Base-by-base conservation (phyloP, 1,284 basidiomycete species). In the Cystobasidium pallidum region DNA sequence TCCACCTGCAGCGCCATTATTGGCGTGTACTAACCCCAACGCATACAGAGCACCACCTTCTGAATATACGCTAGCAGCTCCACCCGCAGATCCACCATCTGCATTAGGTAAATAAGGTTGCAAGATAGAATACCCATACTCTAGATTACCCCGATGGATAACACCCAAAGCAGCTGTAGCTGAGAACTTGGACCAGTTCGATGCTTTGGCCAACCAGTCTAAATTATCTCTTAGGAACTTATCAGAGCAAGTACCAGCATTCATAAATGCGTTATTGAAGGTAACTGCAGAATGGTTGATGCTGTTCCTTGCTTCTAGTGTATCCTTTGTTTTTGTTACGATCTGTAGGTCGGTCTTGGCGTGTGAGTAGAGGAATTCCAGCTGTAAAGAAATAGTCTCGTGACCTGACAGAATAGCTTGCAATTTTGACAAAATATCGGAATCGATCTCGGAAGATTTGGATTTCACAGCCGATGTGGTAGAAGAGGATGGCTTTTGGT, bases 171-270 rank as follows among this genome's bases (percentile, higher is more conserved):
- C 92, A 28, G 94, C 93, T 7, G 94, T 96, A 1, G 94, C 91
- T 8, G 92, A 91, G 82, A 97, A 98, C 80, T 97, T 98, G 52
- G 92, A 91, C 94, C 94, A 98, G 80, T 98, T 96, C 49, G 89
- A 90, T 1, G 94, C 94, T 73, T 91, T 86, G 28, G 88, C 90
- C 1, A 98, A 86, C 92, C 93, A 98, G 80, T 95, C 94, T 57
- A 98, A 85, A 80, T 97, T 97, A 71, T 95, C 91, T 11, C 92
- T 88, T 32, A 98, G 83, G 84, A 97, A 98, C 43, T 86, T 81
- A 78, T 98, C 94, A 1, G 92, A 94, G 0, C 92, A 93, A 0
- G 94, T 98, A 57, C 94, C 94, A 28, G 94, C 89, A 80, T 95
- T 89, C 86, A 94, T 94, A 80, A 94, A 97, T 1, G 94, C 93